phyloP scores from a whole-genome alignment of 768 basidiomycete genomes.

The Rhizopogon sp. region DNA sequence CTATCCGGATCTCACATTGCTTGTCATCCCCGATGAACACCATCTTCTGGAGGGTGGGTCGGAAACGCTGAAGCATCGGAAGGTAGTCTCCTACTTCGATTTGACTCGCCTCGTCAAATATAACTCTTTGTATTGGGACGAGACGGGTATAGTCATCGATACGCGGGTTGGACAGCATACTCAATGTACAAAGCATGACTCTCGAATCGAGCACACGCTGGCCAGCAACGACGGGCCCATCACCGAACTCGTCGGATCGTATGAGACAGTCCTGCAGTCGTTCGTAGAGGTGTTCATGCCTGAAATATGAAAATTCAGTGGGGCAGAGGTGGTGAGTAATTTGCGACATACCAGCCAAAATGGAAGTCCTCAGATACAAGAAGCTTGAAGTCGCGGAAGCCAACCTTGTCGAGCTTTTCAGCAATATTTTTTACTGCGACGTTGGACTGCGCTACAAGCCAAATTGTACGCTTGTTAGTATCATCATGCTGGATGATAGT shows the following conservation, averaged over 20 bases:
- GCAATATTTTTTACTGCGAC: slow-evolving; percentile 53
- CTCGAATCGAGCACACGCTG: slow-evolving; percentile 23
- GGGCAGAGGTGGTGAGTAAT: not conserved
- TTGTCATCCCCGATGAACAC: slow-evolving; percentile 37
- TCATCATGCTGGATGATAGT: slow-evolving; percentile 12
- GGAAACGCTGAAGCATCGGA: slow-evolving; percentile 26
- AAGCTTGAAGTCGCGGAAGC: slow-evolving; percentile 31
- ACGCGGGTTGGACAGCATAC: slow-evolving; percentile 35
- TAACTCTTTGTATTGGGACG: slow-evolving; percentile 31
- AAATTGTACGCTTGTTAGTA: slow-evolving; percentile 18
- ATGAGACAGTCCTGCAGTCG: slow-evolving; percentile 30
- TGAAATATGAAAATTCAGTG: slow-evolving; percentile 11
- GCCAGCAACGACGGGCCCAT: slow-evolving; percentile 9
- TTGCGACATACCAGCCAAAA: slow-evolving; percentile 34
- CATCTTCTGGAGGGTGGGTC: slow-evolving; percentile 22
- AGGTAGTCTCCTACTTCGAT: slow-evolving; percentile 38
- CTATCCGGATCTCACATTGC: slow-evolving; percentile 27
- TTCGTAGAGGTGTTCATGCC: slow-evolving; percentile 49
- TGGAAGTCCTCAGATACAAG: slow-evolving; percentile 45
- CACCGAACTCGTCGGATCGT: slow-evolving; percentile 27
- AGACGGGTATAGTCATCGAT: slow-evolving; percentile 13
- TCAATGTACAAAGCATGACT: slow-evolving; percentile 43
- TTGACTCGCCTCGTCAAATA: slow-evolving; percentile 46
- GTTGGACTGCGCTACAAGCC: slow-evolving; percentile 45
- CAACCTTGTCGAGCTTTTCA: slow-evolving; percentile 33